phyloP scores from a whole-genome alignment of 106 monocot genomes.

The Dactylorhiza incarnata region DNA sequence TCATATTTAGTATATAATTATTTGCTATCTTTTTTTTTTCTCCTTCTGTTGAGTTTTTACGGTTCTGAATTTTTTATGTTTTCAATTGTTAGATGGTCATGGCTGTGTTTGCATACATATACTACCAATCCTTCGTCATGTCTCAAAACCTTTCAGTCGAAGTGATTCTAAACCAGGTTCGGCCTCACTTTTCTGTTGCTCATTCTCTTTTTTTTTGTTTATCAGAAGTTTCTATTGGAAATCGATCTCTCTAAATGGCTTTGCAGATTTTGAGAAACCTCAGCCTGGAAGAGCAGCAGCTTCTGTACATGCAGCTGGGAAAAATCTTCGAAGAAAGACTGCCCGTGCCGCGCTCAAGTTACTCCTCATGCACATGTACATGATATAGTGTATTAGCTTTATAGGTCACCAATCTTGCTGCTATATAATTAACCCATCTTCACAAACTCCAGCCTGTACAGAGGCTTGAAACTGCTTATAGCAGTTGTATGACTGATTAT shows the following conservation, averaged over 20 bases:
- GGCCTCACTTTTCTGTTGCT: neutral
- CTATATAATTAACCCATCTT: neutral
- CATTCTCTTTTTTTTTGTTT: conserved; percentile 5
- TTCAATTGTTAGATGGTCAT: conserved; percentile 75
- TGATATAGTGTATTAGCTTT: neutral
- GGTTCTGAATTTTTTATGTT: neutral
- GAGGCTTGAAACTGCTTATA: neutral
- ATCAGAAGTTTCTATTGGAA: neutral
- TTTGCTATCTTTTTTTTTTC: neutral
- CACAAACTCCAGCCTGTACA: neutral
- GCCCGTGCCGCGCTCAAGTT: conserved; percentile 8
- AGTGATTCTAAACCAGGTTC: conserved; percentile 81
- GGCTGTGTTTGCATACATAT: conserved; percentile 97
- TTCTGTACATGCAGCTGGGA: conserved; percentile 55
- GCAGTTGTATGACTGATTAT: too few relatives aligned
- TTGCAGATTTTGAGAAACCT: conserved; percentile 76
- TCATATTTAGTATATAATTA: too few relatives aligned
- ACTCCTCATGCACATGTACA: neutral
- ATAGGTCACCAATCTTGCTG: neutral
- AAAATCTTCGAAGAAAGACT: conserved; percentile 48
- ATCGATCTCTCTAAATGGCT: neutral
- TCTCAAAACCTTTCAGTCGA: conserved; percentile 61
- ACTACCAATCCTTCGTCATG: conserved; percentile 88
- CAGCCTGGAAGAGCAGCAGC: conserved; percentile 56
- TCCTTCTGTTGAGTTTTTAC: too few relatives aligned